Evolutionary conservation across 2,329 filamentous ascomycete species (phyloP).

Genomic region (Cladorrhinum sp.): DNA sequence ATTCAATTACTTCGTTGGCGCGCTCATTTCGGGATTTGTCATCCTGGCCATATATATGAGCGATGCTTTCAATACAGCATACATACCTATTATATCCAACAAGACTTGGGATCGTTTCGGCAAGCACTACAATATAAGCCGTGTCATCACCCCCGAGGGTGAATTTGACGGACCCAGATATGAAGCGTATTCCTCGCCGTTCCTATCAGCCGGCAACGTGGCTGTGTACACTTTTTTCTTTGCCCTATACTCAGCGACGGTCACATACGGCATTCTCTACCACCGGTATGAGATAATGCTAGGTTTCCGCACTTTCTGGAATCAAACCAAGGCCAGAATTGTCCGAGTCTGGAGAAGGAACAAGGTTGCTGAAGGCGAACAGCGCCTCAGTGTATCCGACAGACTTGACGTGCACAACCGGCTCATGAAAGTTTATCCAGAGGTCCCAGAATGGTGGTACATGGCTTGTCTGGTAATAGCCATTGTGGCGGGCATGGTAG

Average conservation of each 20-base stretch:
- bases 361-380: neutral
- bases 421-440: slow-evolving; percentile 46
- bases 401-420: slow-evolving; percentile 43
- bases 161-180: slow-evolving; percentile 40
- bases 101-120: slow-evolving; percentile 40
- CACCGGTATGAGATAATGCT: slow-evolving; percentile 39
- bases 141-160: slow-evolving; percentile 24
- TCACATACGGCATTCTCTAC: slow-evolving; percentile 41
- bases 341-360: neutral
- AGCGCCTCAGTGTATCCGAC: slow-evolving; percentile 14
- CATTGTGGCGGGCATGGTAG: slow-evolving; percentile 35
- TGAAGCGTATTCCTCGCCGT: slow-evolving; percentile 41
- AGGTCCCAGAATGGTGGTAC: slow-evolving; percentile 49
- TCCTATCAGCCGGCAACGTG: slow-evolving; percentile 37
- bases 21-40: slow-evolving; percentile 25
- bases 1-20: slow-evolving; percentile 27
- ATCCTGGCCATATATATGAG: slow-evolving; percentile 28
- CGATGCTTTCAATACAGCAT: slow-evolving; percentile 34
- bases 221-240: slow-evolving; percentile 42
- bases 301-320: slow-evolving; percentile 35
- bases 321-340: slow-evolving; percentile 28
- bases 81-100: slow-evolving; percentile 43
- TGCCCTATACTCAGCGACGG: slow-evolving; percentile 38
- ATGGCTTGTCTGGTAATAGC: slow-evolving; percentile 32
- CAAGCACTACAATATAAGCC: slow-evolving; percentile 37